phyloP scores from a whole-genome alignment of 192 early-diverging fungal genomes.

The Dimargaris cristalligena region DNA sequence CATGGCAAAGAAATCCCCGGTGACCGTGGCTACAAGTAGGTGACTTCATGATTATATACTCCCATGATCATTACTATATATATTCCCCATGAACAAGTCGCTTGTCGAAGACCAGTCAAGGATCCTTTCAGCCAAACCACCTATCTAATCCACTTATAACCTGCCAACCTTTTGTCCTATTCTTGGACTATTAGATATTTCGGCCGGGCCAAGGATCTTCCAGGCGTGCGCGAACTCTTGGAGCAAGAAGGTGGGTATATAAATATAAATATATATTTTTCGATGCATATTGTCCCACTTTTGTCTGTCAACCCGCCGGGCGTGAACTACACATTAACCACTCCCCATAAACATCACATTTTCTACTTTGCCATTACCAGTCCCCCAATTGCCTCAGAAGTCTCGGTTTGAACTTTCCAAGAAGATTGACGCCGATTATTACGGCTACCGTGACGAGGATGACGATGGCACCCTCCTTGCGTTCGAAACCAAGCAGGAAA shows the following conservation, averaged over 20 bases:
- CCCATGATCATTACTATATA: no score
- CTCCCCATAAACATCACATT: no score
- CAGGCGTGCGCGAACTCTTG: slow-evolving; percentile 84
- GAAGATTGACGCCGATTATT: slow-evolving; percentile 85
- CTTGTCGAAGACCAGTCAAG: no score
- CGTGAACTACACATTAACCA: no score
- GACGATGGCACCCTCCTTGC: slow-evolving; percentile 65
- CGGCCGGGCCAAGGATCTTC: slow-evolving; percentile 86
- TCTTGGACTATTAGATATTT: slow-evolving; percentile 62
- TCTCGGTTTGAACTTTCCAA: slow-evolving; percentile 53
- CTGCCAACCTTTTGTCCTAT: no score
- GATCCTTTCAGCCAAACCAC: no score
- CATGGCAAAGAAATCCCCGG: slow-evolving; percentile 84
- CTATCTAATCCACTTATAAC: no score
- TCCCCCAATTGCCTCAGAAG: slow-evolving; percentile 26
- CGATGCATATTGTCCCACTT: no score
- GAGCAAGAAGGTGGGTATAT: slow-evolving; percentile 43
- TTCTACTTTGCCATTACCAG: slow-evolving; percentile 18
- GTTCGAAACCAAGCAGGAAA: slow-evolving; percentile 52
- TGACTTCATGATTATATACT: no score
- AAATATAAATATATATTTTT: neutral
- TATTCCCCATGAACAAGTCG: no score
- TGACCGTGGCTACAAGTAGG: slow-evolving; percentile 74
- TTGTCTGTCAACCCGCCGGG: no score
- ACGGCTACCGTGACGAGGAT: slow-evolving; percentile 84